These are phyloP conservation scores for Salvia sclarea DNA, from an alignment of 305 asterid genomes.

Conservation along the genomic window DNA sequence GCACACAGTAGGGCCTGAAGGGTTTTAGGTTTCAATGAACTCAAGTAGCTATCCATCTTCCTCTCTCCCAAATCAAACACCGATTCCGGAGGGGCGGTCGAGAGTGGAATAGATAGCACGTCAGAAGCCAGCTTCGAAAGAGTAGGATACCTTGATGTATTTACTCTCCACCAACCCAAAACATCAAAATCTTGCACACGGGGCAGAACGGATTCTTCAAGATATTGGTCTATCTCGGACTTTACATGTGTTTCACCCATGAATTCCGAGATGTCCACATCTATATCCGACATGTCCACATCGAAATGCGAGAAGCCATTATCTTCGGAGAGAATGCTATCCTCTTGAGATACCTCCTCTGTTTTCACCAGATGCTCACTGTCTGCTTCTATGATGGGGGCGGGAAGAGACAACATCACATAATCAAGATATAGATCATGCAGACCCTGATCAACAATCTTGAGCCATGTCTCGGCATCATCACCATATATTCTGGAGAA, in stretches of 20 bases:
- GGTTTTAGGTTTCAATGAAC: constrained; percentile 49
- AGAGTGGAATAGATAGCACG: constrained; percentile 67
- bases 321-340: constrained; percentile 39
- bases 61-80: constrained; percentile 56
- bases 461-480: constrained; percentile 51
- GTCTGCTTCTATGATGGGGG: constrained; percentile 46
- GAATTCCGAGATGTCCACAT: constrained; percentile 52
- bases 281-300: constrained; percentile 57
- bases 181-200: constrained; percentile 75
- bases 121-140: constrained; percentile 75
- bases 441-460: constrained; percentile 54
- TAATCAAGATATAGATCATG: constrained; percentile 62
- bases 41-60: constrained; percentile 46
- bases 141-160: constrained; percentile 56
- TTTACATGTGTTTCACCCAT: constrained; percentile 44
- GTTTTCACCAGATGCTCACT: constrained; percentile 41
- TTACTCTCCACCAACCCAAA: constrained; percentile 78
- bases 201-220: constrained; percentile 61
- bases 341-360: constrained; percentile 48
- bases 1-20: constrained; percentile 71
- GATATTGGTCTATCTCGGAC: constrained; percentile 67
- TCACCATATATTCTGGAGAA: constrained; percentile 59
- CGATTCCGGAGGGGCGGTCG: constrained; percentile 50
- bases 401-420: constrained; percentile 48
- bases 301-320: constrained; percentile 59